Evolutionary conservation across 2,329 filamentous ascomycete genomes (phyloP).

Genomic region (Lachnellula subtilissima): DNA sequence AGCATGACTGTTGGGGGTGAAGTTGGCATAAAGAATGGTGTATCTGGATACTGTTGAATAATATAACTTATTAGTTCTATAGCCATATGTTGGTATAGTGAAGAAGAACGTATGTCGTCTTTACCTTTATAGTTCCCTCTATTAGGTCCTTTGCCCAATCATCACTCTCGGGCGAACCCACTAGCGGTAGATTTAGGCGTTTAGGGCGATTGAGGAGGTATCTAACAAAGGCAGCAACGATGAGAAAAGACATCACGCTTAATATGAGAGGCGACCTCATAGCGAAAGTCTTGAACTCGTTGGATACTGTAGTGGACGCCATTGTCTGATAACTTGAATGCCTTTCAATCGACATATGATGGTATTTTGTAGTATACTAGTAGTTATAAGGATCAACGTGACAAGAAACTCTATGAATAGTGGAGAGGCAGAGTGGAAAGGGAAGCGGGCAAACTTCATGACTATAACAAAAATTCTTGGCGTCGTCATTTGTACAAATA

Average conservation of each 20-base stretch:
- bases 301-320: not conserved
- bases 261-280: not conserved
- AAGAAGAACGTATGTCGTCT: conserved; percentile 8
- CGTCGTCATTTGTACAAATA: too few relatives aligned
- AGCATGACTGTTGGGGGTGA: conserved; percentile 20
- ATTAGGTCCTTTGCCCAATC: not conserved
- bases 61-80: not conserved
- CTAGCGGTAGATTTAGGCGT: conserved; percentile 2
- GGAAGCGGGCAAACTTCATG: too few relatives aligned
- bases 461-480: too few relatives aligned
- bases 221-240: not conserved
- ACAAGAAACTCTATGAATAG: too few relatives aligned
- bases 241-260: not conserved
- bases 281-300: not conserved
- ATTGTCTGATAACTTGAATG: not conserved
- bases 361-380: too few relatives aligned
- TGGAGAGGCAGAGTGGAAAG: too few relatives aligned
- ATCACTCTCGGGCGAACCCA: not conserved
- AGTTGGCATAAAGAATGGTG: conserved; percentile 14
- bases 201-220: conserved; percentile 1
- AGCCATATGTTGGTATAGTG: not conserved
- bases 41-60: conserved; percentile 16
- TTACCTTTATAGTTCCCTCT: not conserved
- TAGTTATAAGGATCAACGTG: too few relatives aligned
- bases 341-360: too few relatives aligned